These are phyloP conservation scores for Protomyces arabidopsidicola DNA, from an alignment of 1,139 yeast genomes.

Conservation along the genomic window DNA sequence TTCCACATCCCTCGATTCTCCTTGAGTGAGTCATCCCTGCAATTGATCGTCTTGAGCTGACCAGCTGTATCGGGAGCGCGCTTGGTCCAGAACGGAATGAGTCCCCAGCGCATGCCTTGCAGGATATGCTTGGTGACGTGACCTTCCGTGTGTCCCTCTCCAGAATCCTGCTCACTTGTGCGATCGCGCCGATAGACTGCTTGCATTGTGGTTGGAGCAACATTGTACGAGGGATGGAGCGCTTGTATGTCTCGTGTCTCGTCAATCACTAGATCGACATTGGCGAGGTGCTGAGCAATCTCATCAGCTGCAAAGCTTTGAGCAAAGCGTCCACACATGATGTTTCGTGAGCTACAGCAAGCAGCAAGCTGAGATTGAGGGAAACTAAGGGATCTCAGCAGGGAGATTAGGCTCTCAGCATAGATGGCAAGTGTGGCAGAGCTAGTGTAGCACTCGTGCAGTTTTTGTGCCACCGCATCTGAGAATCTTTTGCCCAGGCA, in stretches of 20 bases:
- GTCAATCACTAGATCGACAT: constrained; percentile 9
- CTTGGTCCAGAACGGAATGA: constrained; percentile 52
- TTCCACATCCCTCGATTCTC: constrained; percentile 37
- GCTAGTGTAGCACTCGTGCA: no score
- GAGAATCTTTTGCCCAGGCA: no score
- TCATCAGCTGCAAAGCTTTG: constrained; percentile 21
- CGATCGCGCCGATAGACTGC: constrained; percentile 18
- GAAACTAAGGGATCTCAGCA: no score
- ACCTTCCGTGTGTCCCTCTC: background rate
- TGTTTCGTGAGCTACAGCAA: no score
- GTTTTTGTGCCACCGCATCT: no score
- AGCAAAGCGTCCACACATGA: constrained; percentile 24
- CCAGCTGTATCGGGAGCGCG: constrained; percentile 37
- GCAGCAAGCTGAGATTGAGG: no score
- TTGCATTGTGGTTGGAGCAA: constrained; percentile 14
- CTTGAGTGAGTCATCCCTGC: constrained; percentile 38
- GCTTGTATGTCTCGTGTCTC: constrained; percentile 16
- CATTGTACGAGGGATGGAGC: constrained; percentile 19
- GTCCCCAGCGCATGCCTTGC: constrained; percentile 49
- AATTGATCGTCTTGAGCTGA: constrained; percentile 38
- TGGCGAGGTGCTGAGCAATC: constrained; percentile 14
- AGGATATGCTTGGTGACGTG: background rate
- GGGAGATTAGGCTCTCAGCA: no score
- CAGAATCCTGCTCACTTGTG: background rate
- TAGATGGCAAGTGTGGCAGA: no score